Conservation (phyloP, 306 rosid genomes). For the Trifolium repens region DNA sequence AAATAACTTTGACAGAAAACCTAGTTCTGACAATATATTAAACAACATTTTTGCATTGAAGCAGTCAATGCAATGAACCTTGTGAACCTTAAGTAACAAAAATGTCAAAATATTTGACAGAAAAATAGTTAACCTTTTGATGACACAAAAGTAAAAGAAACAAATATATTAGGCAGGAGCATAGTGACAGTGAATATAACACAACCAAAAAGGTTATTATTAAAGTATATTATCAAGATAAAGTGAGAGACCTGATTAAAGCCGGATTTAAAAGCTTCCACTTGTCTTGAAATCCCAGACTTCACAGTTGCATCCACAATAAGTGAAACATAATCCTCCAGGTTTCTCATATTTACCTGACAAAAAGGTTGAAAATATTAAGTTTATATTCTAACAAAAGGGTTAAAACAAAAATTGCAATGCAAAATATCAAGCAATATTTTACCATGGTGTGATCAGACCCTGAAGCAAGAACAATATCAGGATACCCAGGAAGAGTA, state of each 20-base stretch:
- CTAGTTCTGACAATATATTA: constrained; percentile 9
- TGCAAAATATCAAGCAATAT: constrained; percentile 23
- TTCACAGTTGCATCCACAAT: constrained; percentile 74
- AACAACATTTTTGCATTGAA: not conserved
- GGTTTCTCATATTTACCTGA: constrained; percentile 75
- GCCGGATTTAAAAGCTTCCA: constrained; percentile 92
- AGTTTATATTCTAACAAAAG: constrained; percentile 20
- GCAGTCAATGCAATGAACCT: too few species aligned
- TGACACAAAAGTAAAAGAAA: not conserved
- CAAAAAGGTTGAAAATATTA: constrained; percentile 40
- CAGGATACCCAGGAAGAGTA: constrained; percentile 93
- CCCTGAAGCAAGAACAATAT: constrained; percentile 65
- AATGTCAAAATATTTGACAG: constrained; percentile 34
- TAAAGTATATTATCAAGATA: constrained; percentile 31
- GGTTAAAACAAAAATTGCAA: constrained; percentile 31
- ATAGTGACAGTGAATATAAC: not conserved
- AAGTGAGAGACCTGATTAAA: constrained; percentile 70
- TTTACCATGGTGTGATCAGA: constrained; percentile 64
- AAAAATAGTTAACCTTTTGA: not conserved
- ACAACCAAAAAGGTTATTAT: constrained; percentile 16
- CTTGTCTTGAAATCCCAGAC: constrained; percentile 85
- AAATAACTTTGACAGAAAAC: constrained; percentile 2
- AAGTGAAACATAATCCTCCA: constrained; percentile 79
- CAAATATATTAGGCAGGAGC: constrained; percentile 8
- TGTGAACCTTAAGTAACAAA: not conserved